Evolutionary conservation across 352 stramenopile genomes (phyloP).

Genomic region (Peronosclerospora sorghi): DNA sequence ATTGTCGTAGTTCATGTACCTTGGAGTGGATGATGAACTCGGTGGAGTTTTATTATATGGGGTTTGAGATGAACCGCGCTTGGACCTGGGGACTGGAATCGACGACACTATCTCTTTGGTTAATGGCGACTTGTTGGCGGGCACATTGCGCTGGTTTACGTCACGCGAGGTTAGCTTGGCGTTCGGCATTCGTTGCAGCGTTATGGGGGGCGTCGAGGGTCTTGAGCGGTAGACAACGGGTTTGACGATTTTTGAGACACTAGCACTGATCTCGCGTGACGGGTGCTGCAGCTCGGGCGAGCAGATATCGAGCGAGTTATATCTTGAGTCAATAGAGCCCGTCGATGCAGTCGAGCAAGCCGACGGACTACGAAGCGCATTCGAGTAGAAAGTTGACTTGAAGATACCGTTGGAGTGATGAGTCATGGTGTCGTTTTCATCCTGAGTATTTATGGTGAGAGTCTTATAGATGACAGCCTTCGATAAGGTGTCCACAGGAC

Average conservation of each 20-base stretch:
- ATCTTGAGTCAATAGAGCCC: slow-evolving; percentile 19
- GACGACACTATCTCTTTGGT: neutral
- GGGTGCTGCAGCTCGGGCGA: slow-evolving; percentile 12
- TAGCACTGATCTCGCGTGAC: slow-evolving; percentile 3
- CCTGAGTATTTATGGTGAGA: slow-evolving; percentile 7
- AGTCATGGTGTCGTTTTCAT: slow-evolving; percentile 5
- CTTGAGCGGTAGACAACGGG: slow-evolving; percentile 4
- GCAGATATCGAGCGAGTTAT: slow-evolving; percentile 17
- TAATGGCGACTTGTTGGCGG: slow-evolving; percentile 1
- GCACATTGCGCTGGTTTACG: slow-evolving; percentile 4
- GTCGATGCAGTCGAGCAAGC: slow-evolving; percentile 25
- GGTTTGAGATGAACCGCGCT: slow-evolving; percentile 9
- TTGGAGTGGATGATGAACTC: slow-evolving; percentile 5
- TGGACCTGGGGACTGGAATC: slow-evolving; percentile 2
- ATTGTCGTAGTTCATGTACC: slow-evolving; percentile 29
- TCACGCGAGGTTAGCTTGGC: slow-evolving; percentile 7
- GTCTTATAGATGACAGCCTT: slow-evolving; percentile 6
- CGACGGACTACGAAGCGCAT: slow-evolving; percentile 14
- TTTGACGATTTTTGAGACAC: slow-evolving; percentile 5
- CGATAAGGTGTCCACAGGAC: neutral
- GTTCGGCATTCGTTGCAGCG: too few species aligned
- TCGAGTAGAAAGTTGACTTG: slow-evolving; percentile 10
- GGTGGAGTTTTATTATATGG: slow-evolving; percentile 3
- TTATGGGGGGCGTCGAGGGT: neutral
- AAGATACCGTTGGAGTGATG: slow-evolving; percentile 2